phyloP scores from a whole-genome alignment of 1,284 basidiomycete genomes.

The Cryptococcus neoformans region DNA sequence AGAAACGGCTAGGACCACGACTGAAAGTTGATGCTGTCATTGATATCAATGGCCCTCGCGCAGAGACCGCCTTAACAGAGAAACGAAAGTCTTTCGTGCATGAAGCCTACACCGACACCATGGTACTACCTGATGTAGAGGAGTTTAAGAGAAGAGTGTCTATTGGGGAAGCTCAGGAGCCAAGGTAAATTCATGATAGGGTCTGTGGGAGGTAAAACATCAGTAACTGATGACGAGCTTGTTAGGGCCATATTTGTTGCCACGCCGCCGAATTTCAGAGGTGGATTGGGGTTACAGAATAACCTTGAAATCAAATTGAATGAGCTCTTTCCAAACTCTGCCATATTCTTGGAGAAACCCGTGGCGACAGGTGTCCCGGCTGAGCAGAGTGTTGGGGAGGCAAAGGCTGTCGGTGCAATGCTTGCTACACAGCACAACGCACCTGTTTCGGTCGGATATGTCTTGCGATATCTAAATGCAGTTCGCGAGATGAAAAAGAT shows the following conservation, averaged over 20 bases:
- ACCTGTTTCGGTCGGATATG: conserved; percentile 75
- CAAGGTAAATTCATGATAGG: conserved; percentile 45
- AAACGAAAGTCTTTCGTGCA: conserved; percentile 84
- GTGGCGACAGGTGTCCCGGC: conserved; percentile 51
- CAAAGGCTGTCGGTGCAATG: conserved; percentile 61
- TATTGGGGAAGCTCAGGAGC: conserved; percentile 42
- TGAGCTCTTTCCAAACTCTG: conserved; percentile 78
- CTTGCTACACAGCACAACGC: conserved; percentile 59
- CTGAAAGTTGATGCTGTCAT: conserved; percentile 91
- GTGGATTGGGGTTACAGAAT: conserved; percentile 64
- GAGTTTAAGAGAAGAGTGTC: conserved; percentile 59
- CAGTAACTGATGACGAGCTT: neutral
- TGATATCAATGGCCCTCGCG: conserved; percentile 80
- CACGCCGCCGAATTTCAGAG: conserved; percentile 87
- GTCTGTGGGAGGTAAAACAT: neutral
- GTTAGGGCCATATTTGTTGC: conserved; percentile 75
- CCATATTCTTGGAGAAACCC: conserved; percentile 87
- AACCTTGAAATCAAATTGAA: conserved; percentile 88
- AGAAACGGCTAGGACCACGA: conserved; percentile 77
- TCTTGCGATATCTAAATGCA: conserved; percentile 49
- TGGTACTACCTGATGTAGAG: conserved; percentile 75
- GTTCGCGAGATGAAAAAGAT: conserved; percentile 57
- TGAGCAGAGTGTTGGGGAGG: conserved; percentile 46
- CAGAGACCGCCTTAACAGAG: conserved; percentile 70
- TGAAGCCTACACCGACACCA: conserved; percentile 79